Evolutionary conservation across 805 yeast genomes (phyloP), one percentile per base, ranked within the genome.

Genomic region (Starmera dryadoides): DNA sequence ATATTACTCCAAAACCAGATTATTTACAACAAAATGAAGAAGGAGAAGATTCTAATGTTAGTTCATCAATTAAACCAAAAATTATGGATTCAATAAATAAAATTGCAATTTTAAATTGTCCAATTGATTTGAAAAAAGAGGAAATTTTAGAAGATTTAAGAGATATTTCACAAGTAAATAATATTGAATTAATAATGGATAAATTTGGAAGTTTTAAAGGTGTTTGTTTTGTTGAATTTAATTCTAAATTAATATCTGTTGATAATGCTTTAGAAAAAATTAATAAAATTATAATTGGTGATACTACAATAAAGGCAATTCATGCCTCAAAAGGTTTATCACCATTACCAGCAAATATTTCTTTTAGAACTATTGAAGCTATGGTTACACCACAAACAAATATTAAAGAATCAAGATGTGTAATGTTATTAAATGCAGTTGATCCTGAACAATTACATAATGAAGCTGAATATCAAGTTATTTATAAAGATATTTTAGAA

Each of bases 401-500:
- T 34, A 28, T 3, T 33, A 28, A 11, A 12, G 52, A 51, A 30
- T 58, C 79, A 0, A 68, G 56, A 14, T 86, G 84, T 1, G 53
- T 89, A 7, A 77, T 82, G 40, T 59, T 88, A 4, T 56, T 85
- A 29, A 89, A 88, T 52, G 63, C 77, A 34, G 69, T 86, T 2
- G 71, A 81, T 3, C 72, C 81, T 1, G 76, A 77, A 28, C 94
- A 85, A 45, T 59, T 86, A 39, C 58, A 69, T 17, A 76, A 76
- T 33, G 75, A 69, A 20, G 55, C 55, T 0, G 70, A 65, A 23
- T 76, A 64, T 46, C 60, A 68, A 19, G 76, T 73, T 35, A 63
- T 82, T 16, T 56, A 66, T 33, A 64, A 68, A 5, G 82, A 84
- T 29, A 68, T 89, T 18, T 40, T 38, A 15, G 36, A 58, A 9